Evolutionary conservation across 2,329 filamentous ascomycete species (phyloP), one percentile per base, ranked within the genome.

Genomic region (Cordyceps farinosa): DNA sequence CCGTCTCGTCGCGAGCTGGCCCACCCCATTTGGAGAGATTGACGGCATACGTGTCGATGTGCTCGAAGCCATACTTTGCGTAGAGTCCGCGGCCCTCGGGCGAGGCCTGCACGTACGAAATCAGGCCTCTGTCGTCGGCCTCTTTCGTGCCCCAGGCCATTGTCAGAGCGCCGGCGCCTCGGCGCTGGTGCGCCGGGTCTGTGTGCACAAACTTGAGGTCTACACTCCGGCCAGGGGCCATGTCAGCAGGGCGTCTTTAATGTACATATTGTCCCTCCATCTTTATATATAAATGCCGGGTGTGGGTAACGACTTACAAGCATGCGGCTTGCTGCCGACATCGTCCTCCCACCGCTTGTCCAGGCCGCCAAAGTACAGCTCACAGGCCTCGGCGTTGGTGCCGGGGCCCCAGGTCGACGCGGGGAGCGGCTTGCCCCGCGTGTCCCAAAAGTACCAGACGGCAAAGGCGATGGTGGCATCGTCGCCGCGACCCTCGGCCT

Each of bases 381-480:
- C 36, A 34, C 55, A 59, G 17, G 55, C 55, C 22, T 36, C 55
- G 34, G 42, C 30, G 30, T 59, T 59, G n/a, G 55, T 59, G 2
- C 55, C 55, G 42, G 55, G 42, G 0, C 55, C 44, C 55, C 55
- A 59, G 13, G 10, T 13, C 10, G 55, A 15, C 8, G 29, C 15
- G n/a, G 55, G 55, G 40, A 58, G 42, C 42, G 55, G 40, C 40
- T 48, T 48, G 32, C 40, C 27, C 32, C 11, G 30, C 17, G 2
- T 32, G 29, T 27, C 30, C 55, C 55, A 59, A 50, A 59, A 59
- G 27, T 59, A 59, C 55, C 55, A 59, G 22, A 59, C 44, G 30
- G 55, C 30, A 38, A 59, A 59, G 30, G 55, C 55, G n/a, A 59
- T 15, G n/a, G 9, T 38, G 13, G 55, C 55, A 7, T 48, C 44